These are phyloP conservation scores for Xylariales sp. DNA, from an alignment of 2,329 filamentous ascomycete genomes.

Conservation along the genomic window DNA sequence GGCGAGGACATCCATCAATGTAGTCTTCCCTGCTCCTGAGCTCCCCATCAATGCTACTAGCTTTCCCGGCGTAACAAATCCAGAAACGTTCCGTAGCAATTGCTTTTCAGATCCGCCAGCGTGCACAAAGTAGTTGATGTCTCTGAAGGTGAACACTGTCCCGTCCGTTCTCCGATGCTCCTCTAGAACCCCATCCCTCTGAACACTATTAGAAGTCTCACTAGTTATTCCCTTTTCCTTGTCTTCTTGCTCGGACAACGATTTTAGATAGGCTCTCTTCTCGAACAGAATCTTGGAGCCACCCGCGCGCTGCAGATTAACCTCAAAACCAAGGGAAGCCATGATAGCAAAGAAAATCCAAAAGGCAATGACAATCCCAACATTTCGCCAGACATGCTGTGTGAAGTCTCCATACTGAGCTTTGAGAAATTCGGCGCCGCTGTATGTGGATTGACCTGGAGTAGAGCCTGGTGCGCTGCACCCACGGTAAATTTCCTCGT, in stretches of 20 bases:
- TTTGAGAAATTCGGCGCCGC: conserved; percentile 66
- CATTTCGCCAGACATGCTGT: conserved; percentile 70
- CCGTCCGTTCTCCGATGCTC: conserved; percentile 71
- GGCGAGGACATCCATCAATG: conserved; percentile 43
- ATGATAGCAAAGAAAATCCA: conserved; percentile 61
- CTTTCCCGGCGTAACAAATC: conserved; percentile 86
- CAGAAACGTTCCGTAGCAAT: conserved; percentile 80
- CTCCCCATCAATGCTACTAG: conserved; percentile 81
- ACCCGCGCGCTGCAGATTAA: conserved; percentile 68
- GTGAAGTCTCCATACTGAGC: conserved; percentile 65
- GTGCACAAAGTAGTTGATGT: conserved; percentile 63
- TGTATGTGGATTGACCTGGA: conserved; percentile 63
- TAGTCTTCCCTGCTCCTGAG: conserved; percentile 53
- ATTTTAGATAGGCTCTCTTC: conserved; percentile 19
- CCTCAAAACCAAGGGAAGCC: conserved; percentile 55
- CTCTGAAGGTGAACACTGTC: conserved; percentile 64
- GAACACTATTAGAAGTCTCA: not conserved
- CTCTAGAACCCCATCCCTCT: not conserved
- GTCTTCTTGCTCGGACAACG: conserved; percentile 38
- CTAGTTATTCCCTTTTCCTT: conserved; percentile 48
- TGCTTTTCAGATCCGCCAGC: conserved; percentile 73
- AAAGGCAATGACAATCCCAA: conserved; percentile 63
- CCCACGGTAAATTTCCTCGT: conserved; percentile 64
- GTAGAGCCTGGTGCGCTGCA: conserved; percentile 69
- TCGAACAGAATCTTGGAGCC: conserved; percentile 51